Evolutionary conservation across 1,284 basidiomycete species (phyloP).

Genomic region (Microbotryum silenes-acaulis): DNA sequence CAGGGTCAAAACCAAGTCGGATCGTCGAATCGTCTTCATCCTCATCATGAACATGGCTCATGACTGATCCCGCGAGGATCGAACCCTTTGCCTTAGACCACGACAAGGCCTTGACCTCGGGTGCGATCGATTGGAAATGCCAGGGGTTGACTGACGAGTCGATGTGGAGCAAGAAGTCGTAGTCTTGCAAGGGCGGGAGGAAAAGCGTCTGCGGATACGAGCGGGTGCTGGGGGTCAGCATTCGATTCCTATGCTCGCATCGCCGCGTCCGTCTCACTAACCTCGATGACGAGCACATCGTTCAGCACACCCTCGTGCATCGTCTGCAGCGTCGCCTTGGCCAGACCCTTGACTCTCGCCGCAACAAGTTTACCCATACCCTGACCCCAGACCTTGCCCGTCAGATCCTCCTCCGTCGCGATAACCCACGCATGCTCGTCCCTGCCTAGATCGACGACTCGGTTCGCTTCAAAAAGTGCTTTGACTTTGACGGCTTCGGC

Average conservation of each 20-base stretch:
- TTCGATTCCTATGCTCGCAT: not conserved
- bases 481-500: slow-evolving; percentile 52
- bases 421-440: slow-evolving; percentile 66
- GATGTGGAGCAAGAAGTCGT: slow-evolving; percentile 76
- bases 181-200: slow-evolving; percentile 70
- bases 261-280: slow-evolving; percentile 35
- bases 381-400: slow-evolving; percentile 68
- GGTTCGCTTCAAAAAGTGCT: slow-evolving; percentile 44
- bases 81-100: slow-evolving; percentile 41
- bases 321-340: slow-evolving; percentile 57
- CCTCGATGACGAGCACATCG: slow-evolving; percentile 51
- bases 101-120: slow-evolving; percentile 46
- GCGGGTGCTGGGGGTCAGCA: not conserved
- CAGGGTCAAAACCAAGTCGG: slow-evolving; percentile 75
- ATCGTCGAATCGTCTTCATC: slow-evolving; percentile 29
- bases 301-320: slow-evolving; percentile 37
- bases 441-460: slow-evolving; percentile 42
- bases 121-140: slow-evolving; percentile 49
- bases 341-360: slow-evolving; percentile 59
- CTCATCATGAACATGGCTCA: slow-evolving; percentile 32
- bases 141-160: slow-evolving; percentile 59
- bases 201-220: slow-evolving; percentile 58
- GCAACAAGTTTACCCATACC: slow-evolving; percentile 63
- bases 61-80: slow-evolving; percentile 37
- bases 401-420: slow-evolving; percentile 67